Conservation (phyloP, 495 filamentous ascomycete genomes). For the Oidiodendron maius region DNA sequence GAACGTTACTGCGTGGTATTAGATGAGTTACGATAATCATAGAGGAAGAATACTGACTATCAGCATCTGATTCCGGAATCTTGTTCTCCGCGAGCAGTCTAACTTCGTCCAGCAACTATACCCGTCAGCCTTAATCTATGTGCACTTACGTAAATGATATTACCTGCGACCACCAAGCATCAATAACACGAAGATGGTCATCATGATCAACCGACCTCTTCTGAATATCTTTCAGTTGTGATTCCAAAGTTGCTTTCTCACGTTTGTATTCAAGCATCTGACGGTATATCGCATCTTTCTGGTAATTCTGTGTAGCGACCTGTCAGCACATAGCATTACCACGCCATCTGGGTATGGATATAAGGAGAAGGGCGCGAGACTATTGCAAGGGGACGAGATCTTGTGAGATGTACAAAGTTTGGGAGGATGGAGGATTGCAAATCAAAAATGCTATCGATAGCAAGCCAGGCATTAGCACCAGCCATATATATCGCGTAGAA, state of each 20-base stretch:
- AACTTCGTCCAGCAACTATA: conserved; percentile 80
- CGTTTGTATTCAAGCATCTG: conserved; percentile 98
- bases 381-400: conserved; percentile 11
- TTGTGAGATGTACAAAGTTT: conserved; percentile 9
- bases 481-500: conserved; percentile 29
- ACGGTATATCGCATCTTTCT: conserved; percentile 95
- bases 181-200: conserved; percentile 83
- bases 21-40: not conserved
- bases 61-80: conserved; percentile 32
- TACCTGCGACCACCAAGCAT: conserved; percentile 91
- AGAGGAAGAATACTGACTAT: conserved; percentile 47
- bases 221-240: conserved; percentile 65
- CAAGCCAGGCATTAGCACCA: conserved; percentile 43
- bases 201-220: conserved; percentile 76
- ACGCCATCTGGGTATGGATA: not conserved
- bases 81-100: conserved; percentile 55
- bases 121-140: conserved; percentile 24
- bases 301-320: conserved; percentile 61
- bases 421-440: conserved; percentile 26
- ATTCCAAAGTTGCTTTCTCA: conserved; percentile 72
- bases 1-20: conserved; percentile 35
- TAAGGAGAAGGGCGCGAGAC: conserved; percentile 2
- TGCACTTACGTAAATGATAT: conserved; percentile 21
- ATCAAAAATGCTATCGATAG: conserved; percentile 34
- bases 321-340: conserved; percentile 20